Evolutionary conservation across 805 yeast species (phyloP), one percentile per base, ranked within the genome.

Genomic region (Hanseniaspora vineae): DNA sequence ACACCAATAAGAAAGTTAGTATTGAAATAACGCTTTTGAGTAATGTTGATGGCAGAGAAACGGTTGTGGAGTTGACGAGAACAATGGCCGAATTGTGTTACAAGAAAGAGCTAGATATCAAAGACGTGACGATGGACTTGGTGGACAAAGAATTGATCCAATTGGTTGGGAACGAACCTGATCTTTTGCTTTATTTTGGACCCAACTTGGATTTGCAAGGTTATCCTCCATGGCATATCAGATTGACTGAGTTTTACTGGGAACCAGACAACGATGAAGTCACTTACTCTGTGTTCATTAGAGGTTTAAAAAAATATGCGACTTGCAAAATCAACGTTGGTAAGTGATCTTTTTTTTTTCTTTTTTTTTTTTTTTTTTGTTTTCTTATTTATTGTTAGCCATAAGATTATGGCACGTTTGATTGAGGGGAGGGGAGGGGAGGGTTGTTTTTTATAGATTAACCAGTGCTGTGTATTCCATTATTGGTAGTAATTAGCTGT

Each of bases 161-260:
- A 55, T 69, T 87, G 46, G 92, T 88, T 14, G 92, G 96, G 1
- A 73, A 72, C n/a, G 98, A 92, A 61, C 97, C 98, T 0, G 98
- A 92, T 61, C 72, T 92, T 52, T 69, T 92, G 44, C 70, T 92
- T 31, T 67, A 84, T 46, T 92, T 90, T 62, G 87, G 87, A 18
- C 95, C 97, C n/a, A 71, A 73, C 12, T 70, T 92, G 52, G 95
- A 88, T 61, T 72, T 92, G 45, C 95, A 88, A 64, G 97, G 95
- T 15, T 92, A 81, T 63, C 97, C 97, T 18, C 98, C 98, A 31
- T 92, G 98, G 98, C 97, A 90, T 60, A 77, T 87, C 35, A 76
- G 98, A 52, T 73, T 94, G 46, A 77, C 88, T 6, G 98, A 92
- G 60, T 78, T 92, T 58, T 89, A 81, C 66, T 84, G 94, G 85